These are phyloP conservation scores for Hyphopichia fennica DNA, from an alignment of 1,139 yeast species.

Conservation along the genomic window DNA sequence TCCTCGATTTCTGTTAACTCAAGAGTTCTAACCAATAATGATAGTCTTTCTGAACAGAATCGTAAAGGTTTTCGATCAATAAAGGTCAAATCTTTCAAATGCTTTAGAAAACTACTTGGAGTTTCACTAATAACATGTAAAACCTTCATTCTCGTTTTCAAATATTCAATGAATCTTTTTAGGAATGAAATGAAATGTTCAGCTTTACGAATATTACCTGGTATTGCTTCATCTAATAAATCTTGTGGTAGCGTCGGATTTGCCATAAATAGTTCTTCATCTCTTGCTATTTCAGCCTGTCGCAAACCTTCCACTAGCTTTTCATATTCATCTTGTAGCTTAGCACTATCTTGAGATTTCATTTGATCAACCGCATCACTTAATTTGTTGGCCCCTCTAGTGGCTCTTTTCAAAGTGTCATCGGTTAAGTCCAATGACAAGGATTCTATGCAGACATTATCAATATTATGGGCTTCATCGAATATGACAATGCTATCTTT, in stretches of 20 bases:
- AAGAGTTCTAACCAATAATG: slow-evolving; percentile 82
- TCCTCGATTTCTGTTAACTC: slow-evolving; percentile 90
- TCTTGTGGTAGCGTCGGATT: slow-evolving; percentile 88
- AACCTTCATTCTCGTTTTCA: slow-evolving; percentile 96
- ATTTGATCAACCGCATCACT: slow-evolving; percentile 78
- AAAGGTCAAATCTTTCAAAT: slow-evolving; percentile 86
- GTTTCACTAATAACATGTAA: slow-evolving; percentile 96
- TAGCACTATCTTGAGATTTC: slow-evolving; percentile 77
- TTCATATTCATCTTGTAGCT: slow-evolving; percentile 86
- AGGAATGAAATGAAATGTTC: slow-evolving; percentile 94
- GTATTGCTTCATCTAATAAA: slow-evolving; percentile 86
- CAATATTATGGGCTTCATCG: slow-evolving; percentile 98
- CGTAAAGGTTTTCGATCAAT: slow-evolving; percentile 89
- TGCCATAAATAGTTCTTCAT: slow-evolving; percentile 81
- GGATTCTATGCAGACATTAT: slow-evolving; percentile 97
- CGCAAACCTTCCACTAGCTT: slow-evolving; percentile 86
- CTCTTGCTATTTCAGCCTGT: slow-evolving; percentile 70
- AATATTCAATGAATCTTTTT: slow-evolving; percentile 87
- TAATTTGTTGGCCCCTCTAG: slow-evolving; percentile 74
- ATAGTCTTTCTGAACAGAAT: slow-evolving; percentile 88
- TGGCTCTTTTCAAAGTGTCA: slow-evolving; percentile 45
- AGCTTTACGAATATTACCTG: slow-evolving; percentile 95
- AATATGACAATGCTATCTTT: slow-evolving; percentile 92
- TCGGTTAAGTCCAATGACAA: slow-evolving; percentile 73
- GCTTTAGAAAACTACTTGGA: slow-evolving; percentile 88